These are phyloP conservation scores for Rosa chinensis DNA, from an alignment of 306 rosid species.

Conservation along the genomic window DNA sequence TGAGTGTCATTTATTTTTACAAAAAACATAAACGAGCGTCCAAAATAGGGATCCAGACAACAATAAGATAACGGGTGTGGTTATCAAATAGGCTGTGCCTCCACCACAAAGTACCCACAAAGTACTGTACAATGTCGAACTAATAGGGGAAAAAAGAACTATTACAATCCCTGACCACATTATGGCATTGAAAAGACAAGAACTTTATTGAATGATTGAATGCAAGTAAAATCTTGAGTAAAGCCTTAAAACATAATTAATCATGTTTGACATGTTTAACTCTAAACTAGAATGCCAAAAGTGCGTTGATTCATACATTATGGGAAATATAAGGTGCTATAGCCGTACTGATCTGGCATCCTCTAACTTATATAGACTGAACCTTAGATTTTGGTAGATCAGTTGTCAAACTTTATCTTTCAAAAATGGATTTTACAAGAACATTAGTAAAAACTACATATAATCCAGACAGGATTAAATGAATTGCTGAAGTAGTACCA, in stretches of 20 bases:
- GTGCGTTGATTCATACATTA: not conserved
- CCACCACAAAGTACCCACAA: not conserved
- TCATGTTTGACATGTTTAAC: not conserved
- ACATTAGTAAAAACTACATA: not conserved
- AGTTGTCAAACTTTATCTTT: not conserved
- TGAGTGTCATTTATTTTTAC: not conserved
- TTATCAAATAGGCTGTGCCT: not conserved
- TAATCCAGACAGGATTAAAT: constrained; percentile 6
- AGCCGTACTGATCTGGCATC: not conserved
- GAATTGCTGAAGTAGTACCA: constrained; percentile 21
- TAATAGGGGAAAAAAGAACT: not conserved
- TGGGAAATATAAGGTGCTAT: not conserved
- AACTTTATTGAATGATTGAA: not conserved
- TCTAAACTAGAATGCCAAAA: not conserved
- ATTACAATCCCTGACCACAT: not conserved
- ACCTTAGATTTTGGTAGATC: not conserved
- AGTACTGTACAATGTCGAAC: not conserved
- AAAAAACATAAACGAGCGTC: too few species aligned
- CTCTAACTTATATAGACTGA: not conserved
- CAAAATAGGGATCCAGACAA: not conserved
- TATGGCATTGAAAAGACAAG: not conserved
- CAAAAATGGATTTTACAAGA: not conserved
- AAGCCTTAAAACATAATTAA: not conserved
- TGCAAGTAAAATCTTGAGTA: not conserved
- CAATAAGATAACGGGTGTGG: not conserved